Conservation (phyloP, 805 yeast genomes). For the Candida lessepsii region DNA sequence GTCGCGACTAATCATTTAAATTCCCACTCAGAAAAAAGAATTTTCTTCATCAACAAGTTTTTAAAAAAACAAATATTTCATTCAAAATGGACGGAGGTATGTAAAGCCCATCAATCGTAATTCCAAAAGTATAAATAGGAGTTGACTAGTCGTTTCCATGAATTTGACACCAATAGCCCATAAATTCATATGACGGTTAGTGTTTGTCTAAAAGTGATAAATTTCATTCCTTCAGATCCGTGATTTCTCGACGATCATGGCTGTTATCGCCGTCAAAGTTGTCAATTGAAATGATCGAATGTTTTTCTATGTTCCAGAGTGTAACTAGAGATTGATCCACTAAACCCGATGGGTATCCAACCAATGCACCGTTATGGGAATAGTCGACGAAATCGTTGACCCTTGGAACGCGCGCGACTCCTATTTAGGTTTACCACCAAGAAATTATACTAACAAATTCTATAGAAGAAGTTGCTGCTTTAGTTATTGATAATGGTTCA, state of each 20-base stretch:
- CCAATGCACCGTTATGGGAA: neutral
- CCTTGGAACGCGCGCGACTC: slow-evolving; percentile 9
- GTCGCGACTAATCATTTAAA: slow-evolving; percentile 7
- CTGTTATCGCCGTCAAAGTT: neutral
- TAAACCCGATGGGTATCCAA: neutral
- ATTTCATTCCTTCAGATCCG: neutral
- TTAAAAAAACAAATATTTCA: slow-evolving; percentile 5
- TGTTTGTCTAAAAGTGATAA: neutral
- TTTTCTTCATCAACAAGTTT: slow-evolving; percentile 6
- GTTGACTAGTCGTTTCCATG: neutral
- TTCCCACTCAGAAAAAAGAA: slow-evolving; percentile 6
- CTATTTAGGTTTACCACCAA: neutral
- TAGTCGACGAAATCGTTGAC: slow-evolving; percentile 10
- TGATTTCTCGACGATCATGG: slow-evolving; percentile 1
- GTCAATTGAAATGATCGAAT: neutral
- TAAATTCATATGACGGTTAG: neutral
- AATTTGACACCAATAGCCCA: neutral
- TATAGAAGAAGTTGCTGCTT: slow-evolving; percentile 49
- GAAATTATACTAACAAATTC: neutral
- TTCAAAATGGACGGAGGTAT: slow-evolving; percentile 60
- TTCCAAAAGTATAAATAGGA: neutral
- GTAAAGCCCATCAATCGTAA: slow-evolving; percentile 25
- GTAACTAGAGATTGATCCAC: neutral
- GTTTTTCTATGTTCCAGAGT: neutral
- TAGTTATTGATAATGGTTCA: slow-evolving; percentile 99